Percentiles rank a stretch among this genome's conserved stretches.
These are phyloP conservation scores for Salix caprea DNA, from an alignment of 345 rosid genomes.

Conservation along the genomic window DNA sequence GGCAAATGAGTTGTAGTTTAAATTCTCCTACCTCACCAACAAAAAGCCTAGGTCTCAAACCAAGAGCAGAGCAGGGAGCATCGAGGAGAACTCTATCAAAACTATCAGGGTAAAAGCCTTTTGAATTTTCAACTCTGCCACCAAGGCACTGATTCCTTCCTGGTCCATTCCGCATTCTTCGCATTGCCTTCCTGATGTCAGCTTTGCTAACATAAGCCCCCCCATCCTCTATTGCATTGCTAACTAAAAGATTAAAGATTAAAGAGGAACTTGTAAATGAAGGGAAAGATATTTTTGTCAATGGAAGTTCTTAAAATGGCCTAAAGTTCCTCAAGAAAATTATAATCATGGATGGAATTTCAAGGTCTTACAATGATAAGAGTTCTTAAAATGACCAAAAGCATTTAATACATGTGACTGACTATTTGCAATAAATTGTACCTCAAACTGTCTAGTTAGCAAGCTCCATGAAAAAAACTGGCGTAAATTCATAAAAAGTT, in stretches of 20 bases:
- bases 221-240: slow-evolving; percentile 47
- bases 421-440: no score
- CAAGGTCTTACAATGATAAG: no score
- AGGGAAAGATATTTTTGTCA: not conserved
- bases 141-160: slow-evolving; percentile 84
- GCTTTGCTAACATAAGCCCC: slow-evolving; percentile 55
- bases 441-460: no score
- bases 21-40: slow-evolving; percentile 63
- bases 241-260: slow-evolving; percentile 45
- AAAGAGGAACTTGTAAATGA: slow-evolving; percentile 18
- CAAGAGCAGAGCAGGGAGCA: slow-evolving; percentile 99
- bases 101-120: slow-evolving; percentile 77
- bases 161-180: slow-evolving; percentile 78
- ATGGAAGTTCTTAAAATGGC: not conserved
- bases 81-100: slow-evolving; percentile 94
- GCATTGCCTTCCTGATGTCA: slow-evolving; percentile 62
- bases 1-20: not conserved
- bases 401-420: no score
- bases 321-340: not conserved
- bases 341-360: no score
- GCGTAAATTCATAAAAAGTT: no score
- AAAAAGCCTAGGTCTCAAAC: slow-evolving; percentile 90
- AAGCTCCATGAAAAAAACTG: no score
- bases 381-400: no score
- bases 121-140: slow-evolving; percentile 69